Evolutionary conservation across 371 early-diverging fungal species (phyloP).

Genomic region (Rhizopus delemar): DNA sequence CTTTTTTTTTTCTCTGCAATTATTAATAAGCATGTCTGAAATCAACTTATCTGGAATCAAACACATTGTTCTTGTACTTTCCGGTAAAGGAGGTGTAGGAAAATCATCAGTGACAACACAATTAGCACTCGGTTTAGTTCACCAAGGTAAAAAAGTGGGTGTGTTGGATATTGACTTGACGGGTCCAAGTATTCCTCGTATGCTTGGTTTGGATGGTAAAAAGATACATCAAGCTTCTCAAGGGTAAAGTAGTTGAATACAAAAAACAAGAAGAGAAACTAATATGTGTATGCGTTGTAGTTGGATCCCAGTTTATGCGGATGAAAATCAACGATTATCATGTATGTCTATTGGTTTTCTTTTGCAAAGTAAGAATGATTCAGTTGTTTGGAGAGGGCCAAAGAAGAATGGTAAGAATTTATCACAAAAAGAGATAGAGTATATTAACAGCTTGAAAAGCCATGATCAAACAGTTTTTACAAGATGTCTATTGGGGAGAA

Average conservation of each 20-base stretch:
- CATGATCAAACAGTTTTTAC: constrained; percentile 90
- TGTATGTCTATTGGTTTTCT: constrained; percentile 91
- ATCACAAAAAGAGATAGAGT: background rate
- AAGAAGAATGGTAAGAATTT: constrained; percentile 76
- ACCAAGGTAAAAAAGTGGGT: constrained; percentile 68
- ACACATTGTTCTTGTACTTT: constrained; percentile 81
- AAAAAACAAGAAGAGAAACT: background rate
- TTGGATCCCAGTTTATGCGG: constrained; percentile 91
- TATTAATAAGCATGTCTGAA: constrained; percentile 26
- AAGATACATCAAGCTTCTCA: constrained; percentile 75
- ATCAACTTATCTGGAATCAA: constrained; percentile 50
- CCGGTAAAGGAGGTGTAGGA: constrained; percentile 98
- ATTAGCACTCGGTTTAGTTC: constrained; percentile 61
- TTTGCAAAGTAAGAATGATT: constrained; percentile 76
- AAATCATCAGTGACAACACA: constrained; percentile 77
- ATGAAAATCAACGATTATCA: constrained; percentile 66
- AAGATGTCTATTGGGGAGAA: constrained; percentile 86
- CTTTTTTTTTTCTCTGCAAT: too few species aligned
- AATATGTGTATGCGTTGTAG: constrained; percentile 33
- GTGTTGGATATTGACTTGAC: constrained; percentile 93
- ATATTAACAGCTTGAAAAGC: constrained; percentile 35
- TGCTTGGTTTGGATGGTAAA: constrained; percentile 79
- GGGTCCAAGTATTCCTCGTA: constrained; percentile 89
- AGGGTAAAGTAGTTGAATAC: constrained; percentile 41
- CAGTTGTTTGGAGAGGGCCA: constrained; percentile 97